These are phyloP conservation scores for Rasamsonia emersonii DNA, from an alignment of 2,329 filamentous ascomycete genomes.

Conservation along the genomic window DNA sequence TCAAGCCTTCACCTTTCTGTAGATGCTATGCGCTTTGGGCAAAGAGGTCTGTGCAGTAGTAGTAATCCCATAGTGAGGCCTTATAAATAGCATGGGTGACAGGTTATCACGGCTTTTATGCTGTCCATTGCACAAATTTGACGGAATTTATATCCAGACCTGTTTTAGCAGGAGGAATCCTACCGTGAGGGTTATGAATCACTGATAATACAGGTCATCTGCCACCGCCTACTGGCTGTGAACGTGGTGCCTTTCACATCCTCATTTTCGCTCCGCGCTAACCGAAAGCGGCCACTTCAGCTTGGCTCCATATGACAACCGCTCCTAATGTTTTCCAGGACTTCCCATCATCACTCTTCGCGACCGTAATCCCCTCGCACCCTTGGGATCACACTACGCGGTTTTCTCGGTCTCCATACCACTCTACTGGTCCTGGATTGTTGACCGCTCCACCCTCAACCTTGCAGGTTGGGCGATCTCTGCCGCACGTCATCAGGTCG, in stretches of 20 bases:
- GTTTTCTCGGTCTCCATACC: conserved; percentile 6
- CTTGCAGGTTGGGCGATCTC: conserved; percentile 17
- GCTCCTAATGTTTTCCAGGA: conserved; percentile 23
- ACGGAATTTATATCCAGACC: too few relatives aligned
- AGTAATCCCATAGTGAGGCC: too few relatives aligned
- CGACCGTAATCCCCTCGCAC: conserved; percentile 16
- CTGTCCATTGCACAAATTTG: too few relatives aligned
- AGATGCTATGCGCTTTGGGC: too few relatives aligned
- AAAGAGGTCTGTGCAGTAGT: too few relatives aligned
- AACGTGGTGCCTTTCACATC: conserved; percentile 13
- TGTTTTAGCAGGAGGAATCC: too few relatives aligned
- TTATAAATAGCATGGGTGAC: too few relatives aligned
- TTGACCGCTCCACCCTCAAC: conserved; percentile 14
- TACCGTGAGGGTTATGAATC: too few relatives aligned
- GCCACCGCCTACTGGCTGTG: conserved; percentile 7
- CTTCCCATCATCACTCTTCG: conserved; percentile 23
- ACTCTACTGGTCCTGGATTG: conserved; percentile 10
- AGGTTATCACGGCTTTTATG: too few relatives aligned
- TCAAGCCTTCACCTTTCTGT: too few relatives aligned
- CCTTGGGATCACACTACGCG: conserved; percentile 12
- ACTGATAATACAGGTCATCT: too few relatives aligned
- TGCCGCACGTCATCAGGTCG: conserved; percentile 20
- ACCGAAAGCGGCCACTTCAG: conserved; percentile 35
- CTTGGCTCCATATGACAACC: conserved; percentile 27
- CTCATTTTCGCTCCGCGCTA: conserved; percentile 26